Evolutionary conservation across 2,329 filamentous ascomycete genomes (phyloP).

Genomic region (Pyrenochaeta sp.): DNA sequence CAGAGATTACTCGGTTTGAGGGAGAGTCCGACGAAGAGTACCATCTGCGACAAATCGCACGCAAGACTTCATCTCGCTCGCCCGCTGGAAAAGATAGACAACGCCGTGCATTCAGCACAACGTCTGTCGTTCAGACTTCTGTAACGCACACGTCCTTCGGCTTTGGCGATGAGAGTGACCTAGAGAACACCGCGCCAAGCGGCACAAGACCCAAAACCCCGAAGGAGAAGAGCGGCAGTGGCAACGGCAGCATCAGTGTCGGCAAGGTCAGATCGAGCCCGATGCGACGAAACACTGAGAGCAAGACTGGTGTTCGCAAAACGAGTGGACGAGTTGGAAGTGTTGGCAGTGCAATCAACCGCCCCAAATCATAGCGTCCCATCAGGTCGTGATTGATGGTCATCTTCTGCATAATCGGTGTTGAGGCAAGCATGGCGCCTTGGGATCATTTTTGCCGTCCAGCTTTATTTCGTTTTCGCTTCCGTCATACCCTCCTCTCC

Average conservation of each 20-base stretch:
- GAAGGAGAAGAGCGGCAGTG: slow-evolving; percentile 50
- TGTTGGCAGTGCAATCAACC: slow-evolving; percentile 44
- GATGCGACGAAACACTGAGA: slow-evolving; percentile 54
- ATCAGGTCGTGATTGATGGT: slow-evolving; percentile 8
- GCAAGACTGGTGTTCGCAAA: slow-evolving; percentile 59
- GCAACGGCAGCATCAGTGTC: slow-evolving; percentile 54
- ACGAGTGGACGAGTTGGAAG: slow-evolving; percentile 60
- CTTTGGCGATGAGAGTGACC: slow-evolving; percentile 54
- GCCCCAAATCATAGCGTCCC: slow-evolving; percentile 37
- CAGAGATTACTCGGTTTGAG: slow-evolving; percentile 64
- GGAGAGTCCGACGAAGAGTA: slow-evolving; percentile 82
- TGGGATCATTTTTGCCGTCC: slow-evolving; percentile 18
- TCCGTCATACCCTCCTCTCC: slow-evolving; percentile 18
- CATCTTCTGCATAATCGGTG: slow-evolving; percentile 17
- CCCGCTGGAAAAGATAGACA: slow-evolving; percentile 65
- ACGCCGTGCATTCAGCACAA: slow-evolving; percentile 76
- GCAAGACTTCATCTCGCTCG: slow-evolving; percentile 70
- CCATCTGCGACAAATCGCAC: slow-evolving; percentile 69
- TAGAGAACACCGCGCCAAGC: slow-evolving; percentile 52
- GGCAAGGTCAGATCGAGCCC: slow-evolving; percentile 55
- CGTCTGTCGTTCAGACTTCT: slow-evolving; percentile 60
- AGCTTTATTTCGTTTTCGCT: slow-evolving; percentile 16
- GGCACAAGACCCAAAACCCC: slow-evolving; percentile 55
- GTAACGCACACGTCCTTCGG: slow-evolving; percentile 45
- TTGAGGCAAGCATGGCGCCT: slow-evolving; percentile 34